phyloP scores from a whole-genome alignment of 1,284 basidiomycete species.

The Thecaphora frezii region DNA sequence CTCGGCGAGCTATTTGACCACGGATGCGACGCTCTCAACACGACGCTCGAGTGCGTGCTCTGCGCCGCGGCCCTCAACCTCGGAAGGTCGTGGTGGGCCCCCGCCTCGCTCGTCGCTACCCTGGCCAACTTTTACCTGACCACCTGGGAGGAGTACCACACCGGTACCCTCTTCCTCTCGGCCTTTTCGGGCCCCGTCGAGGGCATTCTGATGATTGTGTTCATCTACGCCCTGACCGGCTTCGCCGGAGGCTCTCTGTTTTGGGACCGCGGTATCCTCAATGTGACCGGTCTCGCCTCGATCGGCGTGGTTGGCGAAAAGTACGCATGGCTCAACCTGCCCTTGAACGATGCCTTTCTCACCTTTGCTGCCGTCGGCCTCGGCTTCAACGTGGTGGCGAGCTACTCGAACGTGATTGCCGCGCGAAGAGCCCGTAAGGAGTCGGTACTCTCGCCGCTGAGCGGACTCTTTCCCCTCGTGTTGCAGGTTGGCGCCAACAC shows the following conservation, averaged over 20 bases:
- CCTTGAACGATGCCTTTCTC: constrained; percentile 86
- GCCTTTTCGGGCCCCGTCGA: constrained; percentile 94
- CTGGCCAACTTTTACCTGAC: constrained; percentile 90
- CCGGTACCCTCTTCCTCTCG: constrained; percentile 66
- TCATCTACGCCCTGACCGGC: constrained; percentile 75
- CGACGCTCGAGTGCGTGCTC: constrained; percentile 65
- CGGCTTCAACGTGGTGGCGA: constrained; percentile 76
- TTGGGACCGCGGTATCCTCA: constrained; percentile 77
- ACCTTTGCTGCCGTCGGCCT: constrained; percentile 75
- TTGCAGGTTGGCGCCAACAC: constrained; percentile 72
- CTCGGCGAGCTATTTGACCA: constrained; percentile 97
- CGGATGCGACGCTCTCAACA: constrained; percentile 83
- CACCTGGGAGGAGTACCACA: constrained; percentile 98
- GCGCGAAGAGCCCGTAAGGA: constrained; percentile 24
- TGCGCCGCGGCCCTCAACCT: constrained; percentile 68
- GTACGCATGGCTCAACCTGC: constrained; percentile 66
- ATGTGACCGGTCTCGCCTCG: constrained; percentile 67
- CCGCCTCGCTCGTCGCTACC: constrained; percentile 80
- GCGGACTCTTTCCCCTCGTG: constrained; percentile 78
- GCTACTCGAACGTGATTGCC: constrained; percentile 45
- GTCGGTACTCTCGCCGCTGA: constrained; percentile 66
- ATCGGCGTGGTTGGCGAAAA: constrained; percentile 51
- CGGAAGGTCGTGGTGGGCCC: constrained; percentile 93
- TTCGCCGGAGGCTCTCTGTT: constrained; percentile 64
- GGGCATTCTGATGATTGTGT: constrained; percentile 84